Evolutionary conservation across 140 eudicot species (phyloP).

Genomic region (Erigeron philadelphicus): DNA sequence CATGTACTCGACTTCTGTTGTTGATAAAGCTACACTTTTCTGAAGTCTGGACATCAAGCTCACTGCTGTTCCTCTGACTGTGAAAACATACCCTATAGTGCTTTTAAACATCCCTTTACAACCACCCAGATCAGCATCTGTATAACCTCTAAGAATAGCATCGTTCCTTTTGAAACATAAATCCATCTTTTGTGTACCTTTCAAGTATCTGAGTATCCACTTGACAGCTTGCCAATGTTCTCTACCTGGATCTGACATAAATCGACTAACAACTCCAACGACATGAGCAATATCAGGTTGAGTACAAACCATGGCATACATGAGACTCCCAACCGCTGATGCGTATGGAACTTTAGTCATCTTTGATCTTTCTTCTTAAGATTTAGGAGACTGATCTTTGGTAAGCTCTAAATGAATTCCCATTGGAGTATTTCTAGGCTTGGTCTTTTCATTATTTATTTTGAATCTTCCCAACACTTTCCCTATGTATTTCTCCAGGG

Average conservation of each 20-base stretch:
- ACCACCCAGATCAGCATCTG: not conserved
- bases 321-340: not conserved
- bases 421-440: not conserved
- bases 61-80: no score
- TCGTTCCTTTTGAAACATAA: no score
- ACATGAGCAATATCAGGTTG: not conserved
- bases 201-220: not conserved
- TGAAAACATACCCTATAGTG: no score
- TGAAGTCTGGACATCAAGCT: not conserved
- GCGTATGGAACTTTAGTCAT: not conserved
- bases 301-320: not conserved
- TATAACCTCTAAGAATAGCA: not conserved
- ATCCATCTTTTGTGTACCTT: not conserved
- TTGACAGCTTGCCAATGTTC: not conserved
- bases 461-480: no score
- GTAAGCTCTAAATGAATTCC: not conserved
- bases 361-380: not conserved
- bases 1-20: not conserved
- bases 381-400: not conserved
- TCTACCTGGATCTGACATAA: not conserved
- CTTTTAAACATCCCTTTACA: no score
- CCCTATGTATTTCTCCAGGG: not conserved
- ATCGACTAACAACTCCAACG: not conserved
- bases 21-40: not conserved
- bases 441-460: not conserved